Base-by-base conservation (phyloP, 2,329 filamentous ascomycete species). In the Sclerotinia nivalis region DNA sequence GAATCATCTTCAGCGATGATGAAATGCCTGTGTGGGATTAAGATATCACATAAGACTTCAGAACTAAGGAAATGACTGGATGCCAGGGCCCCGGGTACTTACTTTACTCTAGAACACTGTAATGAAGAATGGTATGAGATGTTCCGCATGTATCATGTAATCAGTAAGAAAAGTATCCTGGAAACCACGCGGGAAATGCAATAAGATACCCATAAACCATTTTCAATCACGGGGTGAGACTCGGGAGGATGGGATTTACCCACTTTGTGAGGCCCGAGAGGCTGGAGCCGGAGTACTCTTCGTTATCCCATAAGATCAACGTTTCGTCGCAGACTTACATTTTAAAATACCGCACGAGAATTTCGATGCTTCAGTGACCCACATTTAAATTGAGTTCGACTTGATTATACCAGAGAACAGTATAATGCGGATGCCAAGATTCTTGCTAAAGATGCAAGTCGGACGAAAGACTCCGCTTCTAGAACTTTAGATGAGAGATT, bases 61-160 rank as follows among this genome's bases (percentile, higher is more conserved):
- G 13, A 69, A n/a, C 37, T n/a, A 64, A n/a, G 25, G 15, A 45
- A 22, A 47, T 47, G 58, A 65, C 37, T 69, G 67, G 67, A 64
- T 65, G 28, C 22, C 50, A 55, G 22, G 15, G 49, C 43, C 12
- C 20, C 49, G 49, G 58, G 49, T 64, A 52, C 31, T 52, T 43
- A 13, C 47, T 52, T 52, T 64, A 7, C 60, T 65, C 31, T 65
- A 52, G 31, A 65, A 52, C 34, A 65, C 43, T 15, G 15, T 9
- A 22, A 64, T 40, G 15, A 25, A 13, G 25, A 22, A 68, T 64
- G 37, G 8, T 20, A 62, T 68, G 56, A 37, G 66, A 68, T 68
- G 67, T 55, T 47, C 50, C 67, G 67, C 67, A 64, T 69, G 18
- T 66, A n/a, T 58, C 52, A 66, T 55, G 64, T 55, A 56, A 66